Base-by-base conservation (phyloP, 495 filamentous ascomycete genomes). In the Aspergillus coremiiformis region DNA sequence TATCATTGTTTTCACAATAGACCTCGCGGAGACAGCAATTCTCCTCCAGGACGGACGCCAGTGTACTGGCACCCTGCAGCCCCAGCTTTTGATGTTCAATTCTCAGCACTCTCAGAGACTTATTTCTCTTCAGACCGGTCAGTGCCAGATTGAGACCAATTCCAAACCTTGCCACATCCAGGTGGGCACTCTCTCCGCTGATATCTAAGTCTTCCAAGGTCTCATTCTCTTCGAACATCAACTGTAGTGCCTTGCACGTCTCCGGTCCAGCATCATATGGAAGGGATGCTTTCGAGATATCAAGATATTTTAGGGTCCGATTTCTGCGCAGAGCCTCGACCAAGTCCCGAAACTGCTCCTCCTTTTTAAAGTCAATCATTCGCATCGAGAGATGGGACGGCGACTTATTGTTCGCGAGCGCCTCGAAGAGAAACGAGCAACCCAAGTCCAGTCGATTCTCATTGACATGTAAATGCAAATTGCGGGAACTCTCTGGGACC, bases 231-330 rank as follows among this genome's bases (percentile, higher is more conserved):
- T 84, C 81, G 55, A 98, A 88, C 69, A 96, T 80, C 37, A 76
- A 53, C 56, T 86, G 80, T 14, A 96, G 62, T n/a, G 83, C 75
- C 39, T 81, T 75, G 54, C 85, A 89, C 0, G 90, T 91, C 47
- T 89, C 83, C 1, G 80, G 75, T 32, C 83, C 80, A 1, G 86
- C 83, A 49, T 91, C 85, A 33, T 84, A 85, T 0, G 90, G 89
- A 4, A 96, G 80, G 2, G 90, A 89, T 15, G 86, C 87, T 53
- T 91, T 89, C 8, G 88, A 90, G 49, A 98, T 84, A 67, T 94
- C 90, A n/a, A 98, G 71, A 48, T 81, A 84, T 32, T 76, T 73
- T 49, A 96, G 80, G 6, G 87, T 84, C 21, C 73, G 84, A 55
- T 95, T 95, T 20, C 73, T 67, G 2, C 82, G 78, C 44, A 96